Evolutionary conservation across 495 filamentous ascomycete species (phyloP).

Genomic region (Aspergillus haitiensis): DNA sequence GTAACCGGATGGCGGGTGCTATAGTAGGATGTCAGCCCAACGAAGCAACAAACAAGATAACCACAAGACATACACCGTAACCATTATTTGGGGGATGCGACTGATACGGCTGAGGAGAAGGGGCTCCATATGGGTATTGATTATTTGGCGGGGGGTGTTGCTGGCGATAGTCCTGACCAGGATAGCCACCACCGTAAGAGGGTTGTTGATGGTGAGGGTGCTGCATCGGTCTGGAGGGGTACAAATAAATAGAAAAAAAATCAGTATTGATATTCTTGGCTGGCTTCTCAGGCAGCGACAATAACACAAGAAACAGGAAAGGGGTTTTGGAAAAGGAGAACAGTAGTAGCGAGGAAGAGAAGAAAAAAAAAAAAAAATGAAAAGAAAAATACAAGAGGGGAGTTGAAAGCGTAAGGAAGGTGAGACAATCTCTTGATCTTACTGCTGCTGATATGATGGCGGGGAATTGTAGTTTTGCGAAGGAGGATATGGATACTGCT

Average conservation of each 20-base stretch:
- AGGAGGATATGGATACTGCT: conserved; percentile 42
- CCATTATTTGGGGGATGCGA: conserved; percentile 45
- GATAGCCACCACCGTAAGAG: conserved; percentile 48
- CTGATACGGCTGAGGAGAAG: conserved; percentile 40
- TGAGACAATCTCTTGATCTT: conserved; percentile 18
- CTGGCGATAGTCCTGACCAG: conserved; percentile 49
- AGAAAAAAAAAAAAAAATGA: conserved; percentile 14
- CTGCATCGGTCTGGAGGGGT: conserved; percentile 18
- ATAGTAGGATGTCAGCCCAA: conserved; percentile 21
- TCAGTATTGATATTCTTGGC: conserved; percentile 5
- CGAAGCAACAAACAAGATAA: conserved; percentile 1
- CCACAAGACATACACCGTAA: conserved; percentile 39
- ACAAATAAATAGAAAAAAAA: background rate
- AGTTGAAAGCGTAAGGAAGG: conserved; percentile 12
- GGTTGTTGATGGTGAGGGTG: conserved; percentile 34
- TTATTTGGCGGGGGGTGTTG: conserved; percentile 38
- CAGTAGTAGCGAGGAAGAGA: background rate
- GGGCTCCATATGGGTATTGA: conserved; percentile 49
- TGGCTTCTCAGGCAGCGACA: background rate
- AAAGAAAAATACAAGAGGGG: background rate
- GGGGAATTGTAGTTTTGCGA: conserved; percentile 37
- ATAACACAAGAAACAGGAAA: background rate
- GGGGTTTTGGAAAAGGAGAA: conserved; percentile 1
- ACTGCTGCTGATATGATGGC: conserved; percentile 31
- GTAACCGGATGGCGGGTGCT: conserved; percentile 35